These are phyloP conservation scores for Aspergillus cejpii DNA, from an alignment of 2,329 filamentous ascomycete genomes.

Conservation along the genomic window DNA sequence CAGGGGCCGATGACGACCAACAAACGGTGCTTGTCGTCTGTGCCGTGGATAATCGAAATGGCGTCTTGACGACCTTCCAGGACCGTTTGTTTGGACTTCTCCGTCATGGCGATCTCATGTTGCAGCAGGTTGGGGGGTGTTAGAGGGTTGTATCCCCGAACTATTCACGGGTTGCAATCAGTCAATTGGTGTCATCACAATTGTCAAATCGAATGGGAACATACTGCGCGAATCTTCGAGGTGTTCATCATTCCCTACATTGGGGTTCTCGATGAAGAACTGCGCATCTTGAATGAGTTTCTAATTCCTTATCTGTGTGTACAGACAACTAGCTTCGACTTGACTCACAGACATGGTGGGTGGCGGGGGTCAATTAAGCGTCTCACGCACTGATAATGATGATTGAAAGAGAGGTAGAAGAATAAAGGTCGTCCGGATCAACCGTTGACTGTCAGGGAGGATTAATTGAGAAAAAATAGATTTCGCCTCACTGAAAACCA, in stretches of 20 bases:
- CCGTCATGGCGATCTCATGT: constrained; percentile 65
- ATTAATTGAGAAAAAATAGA: not conserved
- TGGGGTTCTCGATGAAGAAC: constrained; percentile 73
- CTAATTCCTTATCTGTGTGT: not conserved
- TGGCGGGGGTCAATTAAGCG: constrained; percentile 16
- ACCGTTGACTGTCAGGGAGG: not conserved
- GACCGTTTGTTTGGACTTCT: constrained; percentile 47
- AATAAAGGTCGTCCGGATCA: not conserved
- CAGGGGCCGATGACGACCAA: constrained; percentile 88
- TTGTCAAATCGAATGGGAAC: constrained; percentile 25
- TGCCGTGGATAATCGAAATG: constrained; percentile 55
- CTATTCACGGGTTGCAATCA: constrained; percentile 37
- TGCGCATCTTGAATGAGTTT: constrained; percentile 24
- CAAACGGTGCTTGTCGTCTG: constrained; percentile 51
- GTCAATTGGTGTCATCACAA: not conserved
- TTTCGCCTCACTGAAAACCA: not conserved
- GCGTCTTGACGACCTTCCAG: constrained; percentile 55
- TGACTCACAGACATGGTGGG: constrained; percentile 33
- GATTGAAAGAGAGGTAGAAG: not conserved
- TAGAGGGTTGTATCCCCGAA: constrained; percentile 86
- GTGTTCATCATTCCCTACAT: constrained; percentile 65
- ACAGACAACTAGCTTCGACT: constrained; percentile 1
- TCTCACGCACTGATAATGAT: not conserved
- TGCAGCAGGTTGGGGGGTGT: constrained; percentile 92
- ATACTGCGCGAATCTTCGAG: constrained; percentile 79